A percentile compares a stretch with the other conserved stretches of the same genome.
Evolutionary conservation across 2,329 filamentous ascomycete species (phyloP).

Genomic region (Aspergillus flavus): DNA sequence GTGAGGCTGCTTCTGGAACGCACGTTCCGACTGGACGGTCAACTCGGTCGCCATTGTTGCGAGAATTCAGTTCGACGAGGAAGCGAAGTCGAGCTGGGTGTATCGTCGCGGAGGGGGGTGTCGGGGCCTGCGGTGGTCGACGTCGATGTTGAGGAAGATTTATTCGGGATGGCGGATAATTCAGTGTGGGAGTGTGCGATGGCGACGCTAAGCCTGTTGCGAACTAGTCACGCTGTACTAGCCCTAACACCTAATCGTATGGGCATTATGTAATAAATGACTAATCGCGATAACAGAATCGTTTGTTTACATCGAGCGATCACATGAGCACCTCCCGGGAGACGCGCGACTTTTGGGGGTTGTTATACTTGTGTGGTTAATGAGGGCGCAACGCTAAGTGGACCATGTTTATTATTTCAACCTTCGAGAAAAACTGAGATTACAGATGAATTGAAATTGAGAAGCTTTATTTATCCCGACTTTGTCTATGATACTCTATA

Average conservation of each 20-base stretch:
- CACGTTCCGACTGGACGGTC: constrained; percentile 99
- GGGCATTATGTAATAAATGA: background rate
- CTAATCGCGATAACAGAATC: constrained; percentile 9
- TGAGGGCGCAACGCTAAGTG: background rate
- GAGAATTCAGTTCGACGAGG: constrained; percentile 52
- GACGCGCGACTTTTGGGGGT: constrained; percentile 30
- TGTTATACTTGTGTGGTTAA: background rate
- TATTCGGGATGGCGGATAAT: constrained; percentile 39
- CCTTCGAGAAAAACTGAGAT: background rate
- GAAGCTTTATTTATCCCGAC: background rate
- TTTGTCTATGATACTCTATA: constrained; percentile 18
- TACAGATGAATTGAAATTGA: background rate
- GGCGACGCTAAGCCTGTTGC: constrained; percentile 32
- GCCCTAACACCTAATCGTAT: constrained; percentile 29
- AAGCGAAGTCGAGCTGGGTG: constrained; percentile 40
- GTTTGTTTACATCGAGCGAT: constrained; percentile 46
- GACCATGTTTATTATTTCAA: background rate
- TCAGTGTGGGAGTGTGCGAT: constrained; percentile 41
- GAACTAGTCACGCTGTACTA: constrained; percentile 41
- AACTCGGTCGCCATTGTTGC: constrained; percentile 94
- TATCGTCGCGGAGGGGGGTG: constrained; percentile 36
- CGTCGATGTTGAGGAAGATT: constrained; percentile 47
- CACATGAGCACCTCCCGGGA: constrained; percentile 31
- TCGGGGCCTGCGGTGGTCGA: constrained; percentile 37
- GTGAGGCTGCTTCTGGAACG: constrained; percentile 99